Conservation (phyloP, 2,329 filamentous ascomycete genomes). For the Eutypa lata region DNA sequence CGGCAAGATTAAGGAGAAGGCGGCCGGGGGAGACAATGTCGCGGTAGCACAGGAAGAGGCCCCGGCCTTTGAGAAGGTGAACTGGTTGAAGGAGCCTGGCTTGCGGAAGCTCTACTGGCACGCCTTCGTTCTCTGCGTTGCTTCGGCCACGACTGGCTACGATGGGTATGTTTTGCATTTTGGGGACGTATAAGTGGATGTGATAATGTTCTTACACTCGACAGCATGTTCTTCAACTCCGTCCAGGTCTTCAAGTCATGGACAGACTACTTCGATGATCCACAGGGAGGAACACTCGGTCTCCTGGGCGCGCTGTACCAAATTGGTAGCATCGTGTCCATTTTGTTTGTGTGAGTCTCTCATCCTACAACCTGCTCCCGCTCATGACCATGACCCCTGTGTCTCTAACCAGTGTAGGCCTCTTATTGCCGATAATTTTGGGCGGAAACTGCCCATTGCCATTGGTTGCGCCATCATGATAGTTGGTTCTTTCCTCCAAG, state of each 20-base stretch:
- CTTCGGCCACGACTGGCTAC: constrained; percentile 55
- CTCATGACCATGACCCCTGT: too few species aligned
- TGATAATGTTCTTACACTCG: background rate
- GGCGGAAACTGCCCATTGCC: constrained; percentile 42
- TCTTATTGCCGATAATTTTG: constrained; percentile 51
- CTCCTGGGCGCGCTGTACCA: constrained; percentile 58
- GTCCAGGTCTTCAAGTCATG: constrained; percentile 42
- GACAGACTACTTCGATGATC: constrained; percentile 47
- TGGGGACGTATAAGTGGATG: background rate
- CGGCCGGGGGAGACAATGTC: constrained; percentile 15
- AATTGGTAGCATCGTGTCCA: constrained; percentile 54
- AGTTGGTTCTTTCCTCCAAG: constrained; percentile 54
- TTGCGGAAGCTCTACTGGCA: constrained; percentile 55
- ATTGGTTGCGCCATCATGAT: constrained; percentile 50
- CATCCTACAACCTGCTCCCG: background rate
- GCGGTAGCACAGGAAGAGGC: constrained; percentile 41
- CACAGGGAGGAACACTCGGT: constrained; percentile 41
- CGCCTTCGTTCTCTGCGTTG: constrained; percentile 48
- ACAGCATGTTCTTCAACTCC: constrained; percentile 42
- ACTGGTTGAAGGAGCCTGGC: constrained; percentile 53
- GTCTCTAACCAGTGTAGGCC: constrained; percentile 31
- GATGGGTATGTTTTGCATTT: constrained; percentile 42
- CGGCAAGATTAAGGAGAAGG: constrained; percentile 15
- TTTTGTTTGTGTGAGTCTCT: constrained; percentile 50
- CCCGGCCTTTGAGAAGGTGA: constrained; percentile 47